Evolutionary conservation across 2,329 filamentous ascomycete genomes (phyloP).

Genomic region (Gremmenia infestans): DNA sequence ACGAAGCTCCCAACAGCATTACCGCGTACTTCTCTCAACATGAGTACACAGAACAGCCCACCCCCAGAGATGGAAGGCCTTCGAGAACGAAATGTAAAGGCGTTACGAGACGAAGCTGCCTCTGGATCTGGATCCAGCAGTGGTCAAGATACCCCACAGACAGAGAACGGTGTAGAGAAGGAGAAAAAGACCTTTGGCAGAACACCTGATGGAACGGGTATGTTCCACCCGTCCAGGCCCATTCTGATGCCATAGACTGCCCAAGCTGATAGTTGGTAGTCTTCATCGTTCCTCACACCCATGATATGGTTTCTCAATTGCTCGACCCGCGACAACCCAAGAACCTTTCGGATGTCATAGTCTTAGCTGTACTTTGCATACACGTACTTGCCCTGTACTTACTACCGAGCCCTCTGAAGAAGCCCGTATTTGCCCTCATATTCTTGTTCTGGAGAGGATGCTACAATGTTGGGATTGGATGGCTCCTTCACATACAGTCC

Average conservation of each 20-base stretch:
- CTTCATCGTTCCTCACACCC: conserved; percentile 90
- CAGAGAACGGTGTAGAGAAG: conserved; percentile 35
- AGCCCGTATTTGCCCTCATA: conserved; percentile 72
- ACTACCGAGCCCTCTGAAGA: conserved; percentile 64
- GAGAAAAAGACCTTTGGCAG: conserved; percentile 81
- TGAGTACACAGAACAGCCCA: conserved; percentile 10
- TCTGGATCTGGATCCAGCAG: not conserved
- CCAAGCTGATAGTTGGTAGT: conserved; percentile 49
- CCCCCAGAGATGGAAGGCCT: conserved; percentile 16
- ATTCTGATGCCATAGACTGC: not conserved
- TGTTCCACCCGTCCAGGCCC: conserved; percentile 30
- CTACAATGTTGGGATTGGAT: conserved; percentile 93
- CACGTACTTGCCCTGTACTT: conserved; percentile 71
- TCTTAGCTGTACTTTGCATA: conserved; percentile 70
- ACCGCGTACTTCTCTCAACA: conserved; percentile 2
- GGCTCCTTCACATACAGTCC: conserved; percentile 84
- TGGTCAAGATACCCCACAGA: conserved; percentile 10
- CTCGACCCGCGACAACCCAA: conserved; percentile 93
- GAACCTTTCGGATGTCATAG: conserved; percentile 79
- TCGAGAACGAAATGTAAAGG: conserved; percentile 21
- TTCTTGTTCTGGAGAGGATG: conserved; percentile 90
- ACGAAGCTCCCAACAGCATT: conserved; percentile 4
- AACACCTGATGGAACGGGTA: conserved; percentile 86
- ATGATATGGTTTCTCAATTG: conserved; percentile 98
- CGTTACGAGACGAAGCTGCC: conserved; percentile 3